Evolutionary conservation across 352 stramenopile species (phyloP).

Genomic region (Phytopythium cucurbitacearum): DNA sequence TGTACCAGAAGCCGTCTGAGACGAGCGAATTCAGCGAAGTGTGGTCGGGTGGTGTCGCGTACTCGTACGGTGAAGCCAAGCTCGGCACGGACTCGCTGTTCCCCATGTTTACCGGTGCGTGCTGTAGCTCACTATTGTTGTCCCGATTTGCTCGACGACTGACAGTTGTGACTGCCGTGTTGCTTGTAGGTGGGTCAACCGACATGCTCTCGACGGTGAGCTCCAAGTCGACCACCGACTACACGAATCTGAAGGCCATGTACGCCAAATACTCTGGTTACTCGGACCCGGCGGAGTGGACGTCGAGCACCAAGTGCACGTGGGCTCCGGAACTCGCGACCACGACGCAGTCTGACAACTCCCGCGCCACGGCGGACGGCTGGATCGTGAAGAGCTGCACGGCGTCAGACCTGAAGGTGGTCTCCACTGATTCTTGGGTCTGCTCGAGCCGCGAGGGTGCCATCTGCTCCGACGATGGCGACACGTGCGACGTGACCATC

Average conservation of each 20-base stretch:
- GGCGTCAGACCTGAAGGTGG: constrained; percentile 44
- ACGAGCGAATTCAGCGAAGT: constrained; percentile 73
- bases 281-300: constrained; percentile 55
- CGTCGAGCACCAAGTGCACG: constrained; percentile 46
- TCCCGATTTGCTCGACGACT: constrained; percentile 2
- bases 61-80: constrained; percentile 85
- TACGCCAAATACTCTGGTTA: constrained; percentile 62
- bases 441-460: constrained; percentile 68
- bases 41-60: constrained; percentile 79
- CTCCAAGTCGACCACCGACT: constrained; percentile 55
- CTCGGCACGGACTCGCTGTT: constrained; percentile 61
- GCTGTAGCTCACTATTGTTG: neutral
- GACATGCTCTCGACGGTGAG: constrained; percentile 58
- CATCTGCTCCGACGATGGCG: constrained; percentile 58
- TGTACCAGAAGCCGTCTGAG: constrained; percentile 62
- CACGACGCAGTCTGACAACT: constrained; percentile 57
- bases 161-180: neutral
- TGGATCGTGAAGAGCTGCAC: constrained; percentile 72
- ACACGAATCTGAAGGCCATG: constrained; percentile 66
- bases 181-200: constrained; percentile 45
- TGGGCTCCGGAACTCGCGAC: constrained; percentile 57
- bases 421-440: constrained; percentile 59
- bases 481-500: constrained; percentile 63
- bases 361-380: constrained; percentile 36
- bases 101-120: constrained; percentile 76